These are phyloP conservation scores for Aspergillus udagawae DNA, from an alignment of 2,329 filamentous ascomycete genomes.

Conservation along the genomic window DNA sequence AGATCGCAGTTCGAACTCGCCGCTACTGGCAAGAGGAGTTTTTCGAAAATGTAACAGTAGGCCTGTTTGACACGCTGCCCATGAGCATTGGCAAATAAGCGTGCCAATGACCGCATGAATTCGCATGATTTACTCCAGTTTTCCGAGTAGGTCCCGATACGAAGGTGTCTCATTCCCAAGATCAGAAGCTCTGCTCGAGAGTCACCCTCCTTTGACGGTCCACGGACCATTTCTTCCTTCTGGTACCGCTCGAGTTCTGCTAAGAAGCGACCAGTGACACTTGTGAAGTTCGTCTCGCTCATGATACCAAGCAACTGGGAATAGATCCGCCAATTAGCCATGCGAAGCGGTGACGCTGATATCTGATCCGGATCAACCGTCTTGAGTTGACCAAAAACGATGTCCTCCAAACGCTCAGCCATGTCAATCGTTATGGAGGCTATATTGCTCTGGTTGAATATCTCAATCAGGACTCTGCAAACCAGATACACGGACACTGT, in stretches of 20 bases:
- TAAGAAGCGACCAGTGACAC: slow-evolving; percentile 77
- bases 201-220: slow-evolving; percentile 59
- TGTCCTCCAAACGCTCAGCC: slow-evolving; percentile 88
- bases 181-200: slow-evolving; percentile 82
- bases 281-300: slow-evolving; percentile 86
- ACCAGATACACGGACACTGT: slow-evolving; percentile 95
- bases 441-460: slow-evolving; percentile 84
- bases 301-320: slow-evolving; percentile 91
- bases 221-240: slow-evolving; percentile 58
- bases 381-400: slow-evolving; percentile 94
- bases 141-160: slow-evolving; percentile 68
- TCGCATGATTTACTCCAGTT: slow-evolving; percentile 85
- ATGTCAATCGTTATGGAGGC: slow-evolving; percentile 81
- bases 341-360: slow-evolving; percentile 66
- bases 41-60: slow-evolving; percentile 88
- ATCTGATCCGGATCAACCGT: slow-evolving; percentile 79
- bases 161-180: slow-evolving; percentile 85
- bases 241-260: slow-evolving; percentile 74
- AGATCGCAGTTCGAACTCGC: slow-evolving; percentile 75
- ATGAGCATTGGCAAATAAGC: slow-evolving; percentile 78
- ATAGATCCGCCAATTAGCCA: slow-evolving; percentile 95
- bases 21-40: slow-evolving; percentile 80
- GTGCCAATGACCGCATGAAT: slow-evolving; percentile 76
- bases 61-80: slow-evolving; percentile 88
- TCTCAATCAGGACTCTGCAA: slow-evolving; percentile 87